Conservation (phyloP, 306 rosid species). For the Bauhinia variegata region DNA sequence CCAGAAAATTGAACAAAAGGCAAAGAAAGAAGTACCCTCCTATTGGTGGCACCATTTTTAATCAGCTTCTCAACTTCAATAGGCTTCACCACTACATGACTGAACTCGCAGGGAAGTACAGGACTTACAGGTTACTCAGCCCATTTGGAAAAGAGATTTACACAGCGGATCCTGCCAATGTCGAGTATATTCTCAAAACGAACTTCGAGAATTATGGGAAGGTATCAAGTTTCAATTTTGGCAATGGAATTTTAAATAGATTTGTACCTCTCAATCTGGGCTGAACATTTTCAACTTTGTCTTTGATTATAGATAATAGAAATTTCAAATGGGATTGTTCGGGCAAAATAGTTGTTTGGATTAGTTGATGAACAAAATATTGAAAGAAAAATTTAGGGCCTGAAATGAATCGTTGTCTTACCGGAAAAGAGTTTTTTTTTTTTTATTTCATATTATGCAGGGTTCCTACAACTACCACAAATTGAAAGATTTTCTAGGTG, state of each 20-base stretch:
- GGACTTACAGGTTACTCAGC: constrained; percentile 68
- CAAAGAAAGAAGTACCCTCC: constrained; percentile 62
- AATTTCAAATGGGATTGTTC: background rate
- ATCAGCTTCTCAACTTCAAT: constrained; percentile 71
- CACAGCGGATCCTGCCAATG: constrained; percentile 71
- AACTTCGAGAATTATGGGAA: constrained; percentile 82
- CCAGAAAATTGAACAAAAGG: constrained; percentile 33
- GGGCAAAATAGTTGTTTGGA: background rate
- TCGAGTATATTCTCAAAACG: constrained; percentile 84
- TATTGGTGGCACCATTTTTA: constrained; percentile 66
- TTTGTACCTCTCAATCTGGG: background rate
- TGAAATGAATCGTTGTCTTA: background rate
- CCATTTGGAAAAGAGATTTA: constrained; percentile 67
- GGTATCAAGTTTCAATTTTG: constrained; percentile 44
- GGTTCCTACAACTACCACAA: constrained; percentile 60
- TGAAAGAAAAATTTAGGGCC: too few species aligned
- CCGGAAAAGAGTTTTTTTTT: constrained; percentile 22
- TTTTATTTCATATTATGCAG: constrained; percentile 52
- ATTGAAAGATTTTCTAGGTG: constrained; percentile 83
- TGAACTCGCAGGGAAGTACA: constrained; percentile 66
- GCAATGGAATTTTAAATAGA: background rate
- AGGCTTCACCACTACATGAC: constrained; percentile 82
- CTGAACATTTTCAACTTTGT: background rate
- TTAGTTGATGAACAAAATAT: too few species aligned
- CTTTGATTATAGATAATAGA: background rate